A percentile compares a stretch with the other conserved stretches of the same genome.
These are phyloP conservation scores for Candida pseudoviswanathii DNA, from an alignment of 1,139 yeast genomes.

Conservation along the genomic window DNA sequence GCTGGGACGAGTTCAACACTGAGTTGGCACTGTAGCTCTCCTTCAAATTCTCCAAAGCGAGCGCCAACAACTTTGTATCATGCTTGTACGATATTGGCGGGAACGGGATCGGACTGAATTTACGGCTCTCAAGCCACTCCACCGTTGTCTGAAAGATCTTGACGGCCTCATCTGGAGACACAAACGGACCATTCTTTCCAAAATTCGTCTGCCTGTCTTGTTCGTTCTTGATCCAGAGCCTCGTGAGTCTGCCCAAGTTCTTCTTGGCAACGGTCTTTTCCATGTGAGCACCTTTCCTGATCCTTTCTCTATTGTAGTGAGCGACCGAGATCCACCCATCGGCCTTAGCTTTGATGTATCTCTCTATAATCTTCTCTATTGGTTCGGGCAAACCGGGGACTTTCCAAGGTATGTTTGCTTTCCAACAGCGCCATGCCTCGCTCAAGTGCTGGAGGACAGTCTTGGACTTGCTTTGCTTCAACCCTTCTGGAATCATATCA, in stretches of 20 bases:
- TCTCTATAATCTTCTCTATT: constrained; percentile 77
- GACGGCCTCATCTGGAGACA: constrained; percentile 87
- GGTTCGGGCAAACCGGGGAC: constrained; percentile 97
- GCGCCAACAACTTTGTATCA: constrained; percentile 84
- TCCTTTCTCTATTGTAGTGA: constrained; percentile 87
- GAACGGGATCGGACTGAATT: constrained; percentile 86
- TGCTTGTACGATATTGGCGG: constrained; percentile 93
- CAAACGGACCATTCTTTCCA: constrained; percentile 85
- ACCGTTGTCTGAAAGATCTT: constrained; percentile 85
- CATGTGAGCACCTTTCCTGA: constrained; percentile 83
- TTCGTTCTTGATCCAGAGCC: constrained; percentile 91
- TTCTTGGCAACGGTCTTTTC: constrained; percentile 94
- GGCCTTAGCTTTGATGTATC: constrained; percentile 93
- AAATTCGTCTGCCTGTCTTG: constrained; percentile 84
- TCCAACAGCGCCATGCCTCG: constrained; percentile 99
- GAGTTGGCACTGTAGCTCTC: constrained; percentile 84
- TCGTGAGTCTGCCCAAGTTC: constrained; percentile 86
- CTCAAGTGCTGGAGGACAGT: constrained; percentile 90
- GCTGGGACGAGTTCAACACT: constrained; percentile 78
- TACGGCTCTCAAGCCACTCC: constrained; percentile 87
- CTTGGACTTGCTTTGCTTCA: constrained; percentile 83
- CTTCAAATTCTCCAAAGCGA: constrained; percentile 87
- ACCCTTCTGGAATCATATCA: constrained; percentile 96
- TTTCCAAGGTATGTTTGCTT: constrained; percentile 97
- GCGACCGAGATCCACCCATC: constrained; percentile 97